Base-by-base conservation (phyloP, 345 rosid genomes). In the Carallia pectinifolia region DNA sequence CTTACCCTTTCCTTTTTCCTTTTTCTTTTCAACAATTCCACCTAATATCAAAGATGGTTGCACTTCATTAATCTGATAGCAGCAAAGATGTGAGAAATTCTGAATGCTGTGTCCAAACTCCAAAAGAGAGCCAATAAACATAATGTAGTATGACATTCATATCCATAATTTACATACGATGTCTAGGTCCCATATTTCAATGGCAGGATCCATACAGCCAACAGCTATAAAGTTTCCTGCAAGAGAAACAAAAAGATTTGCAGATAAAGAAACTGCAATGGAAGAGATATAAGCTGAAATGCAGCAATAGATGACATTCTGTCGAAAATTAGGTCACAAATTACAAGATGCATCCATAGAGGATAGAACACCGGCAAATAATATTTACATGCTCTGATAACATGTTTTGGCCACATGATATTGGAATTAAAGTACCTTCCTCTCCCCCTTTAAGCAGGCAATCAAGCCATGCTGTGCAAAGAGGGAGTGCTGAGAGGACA, bases 111-210 rank as follows among this genome's bases (percentile, higher is more conserved):
- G 44, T 69, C n/a, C 10, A 52, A 53, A 30, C 44, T 69, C n/a
- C 10, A 52, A 53, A 30, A 48, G 62, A 16, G 61, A 67, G 60
- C 62, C 23, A n/a, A 64, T 34, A 5, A 77, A 39, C 27, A 19
- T 58, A 61, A 23, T 23, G 23, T 17, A 23, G 18, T n/a, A 58
- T 34, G 7, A 58, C 29, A 19, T 61, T 36, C 61, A 55, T 52
- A 65, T n/a, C 38, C 37, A 61, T 44, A 34, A 52, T 61, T 44
- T 64, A 83, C 95, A 60, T 89, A 90, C 98, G 81, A 83, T 77
- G 77, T 95, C 96, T 73, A 95, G 94, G 76, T 95, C 97, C 98
- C 98, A 92, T 83, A 95, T 89, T 70, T 95, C 98, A 48, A 90
- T 92, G 9, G 92, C 74, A 12, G 97, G 92, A 5, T 83, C 99